Evolutionary conservation across 768 basidiomycete genomes (phyloP), one percentile per base, ranked within the genome.

Genomic region (Steccherinum ochraceum): DNA sequence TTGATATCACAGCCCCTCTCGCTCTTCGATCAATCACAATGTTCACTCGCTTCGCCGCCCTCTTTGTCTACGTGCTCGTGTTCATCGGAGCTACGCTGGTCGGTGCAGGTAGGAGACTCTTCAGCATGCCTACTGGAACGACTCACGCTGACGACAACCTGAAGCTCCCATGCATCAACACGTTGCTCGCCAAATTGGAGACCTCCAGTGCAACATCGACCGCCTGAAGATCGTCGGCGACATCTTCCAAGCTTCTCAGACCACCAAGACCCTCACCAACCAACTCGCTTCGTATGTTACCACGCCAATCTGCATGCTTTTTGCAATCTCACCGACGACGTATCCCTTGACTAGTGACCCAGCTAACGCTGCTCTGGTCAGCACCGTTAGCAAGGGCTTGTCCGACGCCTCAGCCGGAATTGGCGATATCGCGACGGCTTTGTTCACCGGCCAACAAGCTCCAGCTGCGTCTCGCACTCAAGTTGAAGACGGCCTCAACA

Each of bases 191-290:
- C 62, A 64, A 49, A 43, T 65, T 21, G 66, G 66, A 19, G 50
- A 60, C 53, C 40, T 67, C 4, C 39, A 56, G 19, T 67, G 66
- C 60, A 67, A 67, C 58, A 20, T 63, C 39, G 62, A 60, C 48
- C 60, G 66, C 41, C 39, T 63, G 23, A 51, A 59, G 52, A 66
- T 61, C 45, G 62, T 66, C 20, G 49, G 54, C 13, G 55, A 46
- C 1, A 57, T 67, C 27, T 40, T 58, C 10, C 24, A 43, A 10
- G 54, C 60, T 2, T 48, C 49, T 2, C 49, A 44, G 12, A 59
- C 60, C 0, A 39, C 62, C 2, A 45, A 40, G 25, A 43, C 42
- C 18, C 52, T 65, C 30, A 55, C 53, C 27, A 51, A 54, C n/a
- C 48, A 54, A 56, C 55, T 41, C 23, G 60, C 57, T 25, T 42